Evolutionary conservation across 108 stramenopile species (phyloP), one percentile per base, ranked within the genome.

Genomic region (Nannochloropsis granulata): DNA sequence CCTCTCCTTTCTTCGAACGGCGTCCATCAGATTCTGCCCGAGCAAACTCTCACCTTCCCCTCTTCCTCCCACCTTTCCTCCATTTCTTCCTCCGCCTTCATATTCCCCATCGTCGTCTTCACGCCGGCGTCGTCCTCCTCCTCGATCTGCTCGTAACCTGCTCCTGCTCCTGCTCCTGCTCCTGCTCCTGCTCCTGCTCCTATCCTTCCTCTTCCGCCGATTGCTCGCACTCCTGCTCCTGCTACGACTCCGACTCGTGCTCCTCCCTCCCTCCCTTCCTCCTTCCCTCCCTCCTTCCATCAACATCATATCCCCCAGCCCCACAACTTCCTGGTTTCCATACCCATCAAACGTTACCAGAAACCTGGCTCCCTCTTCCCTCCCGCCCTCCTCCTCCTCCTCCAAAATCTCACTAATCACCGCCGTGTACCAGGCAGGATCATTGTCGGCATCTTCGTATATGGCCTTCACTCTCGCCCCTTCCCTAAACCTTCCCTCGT

Each of bases 361-460:
- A 91, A 94, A 98, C 86, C 93, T 44, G 19, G 78, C 93, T 1
- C 94, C 94, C 79, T 90, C 80, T 45, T 71, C 56, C 85, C 92
- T 84, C 78, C 19, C 82, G n/a, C 44, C 93, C 12, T 87, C 87
- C 85, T 94, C 91, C 45, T 93, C 86, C 42, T 91, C 82, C 79
- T 88, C 87, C 44, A 94, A 89, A 12, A 96, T 94, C 25, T 91
- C 84, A 86, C 96, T 95, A 81, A 98, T 93, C 24, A 94, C 93
- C 21, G 95, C 96, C 84, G 95, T 95, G 83, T 98, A 98, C 98
- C 98, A 98, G 2, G 93, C 92, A 14, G 95, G 86, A 19, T 95
- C 96, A 91, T 97, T 97, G 56, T 96, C 95, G 19, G 96, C 95
- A 86, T 98, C 98, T 8, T 93, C 95, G 85, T 98, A 98, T 86